Evolutionary conservation across 306 rosid genomes (phyloP).

Genomic region (Gynostemma pentaphyllum): DNA sequence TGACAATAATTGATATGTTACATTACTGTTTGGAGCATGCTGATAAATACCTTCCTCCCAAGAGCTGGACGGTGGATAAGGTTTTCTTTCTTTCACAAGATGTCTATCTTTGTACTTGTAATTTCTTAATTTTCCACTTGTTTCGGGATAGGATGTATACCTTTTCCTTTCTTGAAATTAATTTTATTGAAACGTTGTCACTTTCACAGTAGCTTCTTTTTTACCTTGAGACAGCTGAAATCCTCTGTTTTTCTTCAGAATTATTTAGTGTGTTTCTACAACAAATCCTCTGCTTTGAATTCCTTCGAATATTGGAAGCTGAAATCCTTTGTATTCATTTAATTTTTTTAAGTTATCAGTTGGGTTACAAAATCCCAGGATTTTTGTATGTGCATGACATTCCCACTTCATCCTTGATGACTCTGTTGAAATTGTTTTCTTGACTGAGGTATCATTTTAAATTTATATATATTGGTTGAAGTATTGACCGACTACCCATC

Average conservation of each 20-base stretch:
- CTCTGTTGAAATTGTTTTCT: too few species aligned
- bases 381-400: background rate
- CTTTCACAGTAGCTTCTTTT: too few species aligned
- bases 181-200: background rate
- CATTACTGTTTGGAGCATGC: constrained; percentile 68
- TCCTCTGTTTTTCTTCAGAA: too few species aligned
- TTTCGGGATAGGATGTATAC: background rate
- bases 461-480: background rate
- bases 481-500: background rate
- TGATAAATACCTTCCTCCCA: constrained; percentile 51
- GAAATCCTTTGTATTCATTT: too few species aligned
- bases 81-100: constrained; percentile 24
- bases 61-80: constrained; percentile 24
- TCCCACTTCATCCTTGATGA: too few species aligned
- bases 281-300: too few species aligned
- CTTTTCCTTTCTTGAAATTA: background rate
- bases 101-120: background rate
- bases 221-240: too few species aligned
- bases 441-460: background rate
- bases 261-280: too few species aligned
- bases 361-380: background rate
- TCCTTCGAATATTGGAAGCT: too few species aligned
- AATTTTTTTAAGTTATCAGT: too few species aligned
- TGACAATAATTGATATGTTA: constrained; percentile 50
- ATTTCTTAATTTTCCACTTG: background rate